Percentiles rank a stretch among this genome's conserved stretches.
phyloP scores from a whole-genome alignment of 176 grass and related monocot genomes.

The Avena sativa region DNA sequence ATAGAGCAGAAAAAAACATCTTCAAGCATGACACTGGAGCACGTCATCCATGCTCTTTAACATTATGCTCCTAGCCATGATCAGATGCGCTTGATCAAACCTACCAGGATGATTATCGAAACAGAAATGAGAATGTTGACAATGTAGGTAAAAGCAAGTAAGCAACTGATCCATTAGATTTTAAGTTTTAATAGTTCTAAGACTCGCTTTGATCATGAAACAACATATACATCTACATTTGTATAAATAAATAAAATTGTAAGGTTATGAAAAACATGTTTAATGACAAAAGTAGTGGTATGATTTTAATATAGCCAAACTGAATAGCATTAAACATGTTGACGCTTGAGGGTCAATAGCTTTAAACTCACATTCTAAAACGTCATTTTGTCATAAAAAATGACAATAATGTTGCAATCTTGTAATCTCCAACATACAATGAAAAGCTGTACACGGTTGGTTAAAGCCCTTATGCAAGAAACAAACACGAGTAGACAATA shows the following conservation, averaged over 20 bases:
- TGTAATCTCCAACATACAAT: constrained; percentile 8
- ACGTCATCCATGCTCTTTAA: constrained; percentile 45
- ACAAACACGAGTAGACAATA: constrained; percentile 3
- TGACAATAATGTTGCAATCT: not conserved
- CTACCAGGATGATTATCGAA: constrained; percentile 61
- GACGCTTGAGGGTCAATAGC: not conserved
- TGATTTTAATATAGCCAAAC: not conserved
- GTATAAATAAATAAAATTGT: not conserved
- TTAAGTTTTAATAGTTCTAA: not conserved
- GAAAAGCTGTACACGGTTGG: not conserved
- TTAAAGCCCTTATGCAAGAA: not conserved
- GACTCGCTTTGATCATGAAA: not conserved
- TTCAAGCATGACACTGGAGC: constrained; percentile 37
- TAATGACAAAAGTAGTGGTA: not conserved
- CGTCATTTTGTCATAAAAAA: not conserved
- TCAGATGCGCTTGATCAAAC: constrained; percentile 85
- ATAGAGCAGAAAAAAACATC: constrained; percentile 17
- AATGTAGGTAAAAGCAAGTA: not conserved
- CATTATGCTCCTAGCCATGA: constrained; percentile 47
- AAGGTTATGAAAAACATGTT: not conserved
- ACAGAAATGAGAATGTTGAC: constrained; percentile 38
- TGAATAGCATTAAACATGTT: not conserved
- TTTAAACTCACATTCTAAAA: not conserved
- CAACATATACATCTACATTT: not conserved
- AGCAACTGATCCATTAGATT: not conserved